phyloP scores from a whole-genome alignment of 1,284 basidiomycete genomes.

The Polyporus tsugae region DNA sequence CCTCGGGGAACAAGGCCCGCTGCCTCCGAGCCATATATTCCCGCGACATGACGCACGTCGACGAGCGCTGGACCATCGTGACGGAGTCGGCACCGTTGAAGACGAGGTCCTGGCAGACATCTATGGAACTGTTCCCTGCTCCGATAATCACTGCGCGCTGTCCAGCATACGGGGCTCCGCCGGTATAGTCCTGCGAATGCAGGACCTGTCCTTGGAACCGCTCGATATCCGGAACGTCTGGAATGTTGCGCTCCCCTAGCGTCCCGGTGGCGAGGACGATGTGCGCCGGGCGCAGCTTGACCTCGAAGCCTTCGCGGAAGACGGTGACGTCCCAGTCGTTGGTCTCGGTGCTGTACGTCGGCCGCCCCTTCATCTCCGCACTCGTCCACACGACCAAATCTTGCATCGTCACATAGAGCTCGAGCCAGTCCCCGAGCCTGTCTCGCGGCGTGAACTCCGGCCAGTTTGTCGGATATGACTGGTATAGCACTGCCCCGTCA shows the following conservation, averaged over 20 bases:
- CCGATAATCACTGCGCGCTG: constrained; percentile 60
- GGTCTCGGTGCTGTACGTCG: constrained; percentile 48
- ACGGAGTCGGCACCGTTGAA: constrained; percentile 46
- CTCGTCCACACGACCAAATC: constrained; percentile 72
- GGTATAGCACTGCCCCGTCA: constrained; percentile 46
- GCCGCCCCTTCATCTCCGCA: constrained; percentile 46
- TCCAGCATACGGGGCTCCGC: constrained; percentile 49
- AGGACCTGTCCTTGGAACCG: constrained; percentile 51
- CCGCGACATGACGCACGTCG: constrained; percentile 41
- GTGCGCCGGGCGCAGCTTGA: constrained; percentile 59
- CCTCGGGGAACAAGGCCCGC: constrained; percentile 48
- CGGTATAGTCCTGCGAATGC: constrained; percentile 52
- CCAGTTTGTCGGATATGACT: constrained; percentile 43
- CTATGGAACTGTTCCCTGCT: constrained; percentile 55
- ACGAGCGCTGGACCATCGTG: constrained; percentile 45
- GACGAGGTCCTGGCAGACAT: constrained; percentile 55
- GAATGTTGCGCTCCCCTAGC: constrained; percentile 55
- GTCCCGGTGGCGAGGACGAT: constrained; percentile 68
- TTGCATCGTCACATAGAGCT: constrained; percentile 66
- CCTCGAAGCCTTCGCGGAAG: constrained; percentile 48
- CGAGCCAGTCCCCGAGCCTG: constrained; percentile 69
- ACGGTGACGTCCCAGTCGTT: constrained; percentile 62
- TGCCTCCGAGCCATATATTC: constrained; percentile 38
- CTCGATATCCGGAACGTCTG: constrained; percentile 49
- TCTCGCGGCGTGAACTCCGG: constrained; percentile 41